Evolutionary conservation across 2,329 filamentous ascomycete genomes (phyloP), one percentile per base, ranked within the genome.

Genomic region (Trichoderma arundinaceum): DNA sequence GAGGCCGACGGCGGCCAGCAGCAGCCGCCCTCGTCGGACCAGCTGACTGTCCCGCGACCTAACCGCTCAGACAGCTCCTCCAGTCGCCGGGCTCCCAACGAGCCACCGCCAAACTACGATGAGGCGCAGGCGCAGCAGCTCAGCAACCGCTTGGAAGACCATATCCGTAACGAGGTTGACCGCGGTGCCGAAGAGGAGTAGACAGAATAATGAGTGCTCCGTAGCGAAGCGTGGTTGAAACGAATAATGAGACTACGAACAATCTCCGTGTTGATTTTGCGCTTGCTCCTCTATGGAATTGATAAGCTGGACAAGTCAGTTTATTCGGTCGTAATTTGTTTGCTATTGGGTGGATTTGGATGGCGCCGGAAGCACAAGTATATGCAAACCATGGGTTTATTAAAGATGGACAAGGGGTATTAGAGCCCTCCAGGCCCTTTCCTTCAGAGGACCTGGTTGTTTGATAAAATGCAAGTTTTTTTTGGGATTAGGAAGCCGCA

Each of bases 91-190:
- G 80, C 77, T 80, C 78, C 92, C 72, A 73, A 88, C 78, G 94
- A 95, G 74, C 92, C 94, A 5, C 94, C 94, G 54, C 94, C 94
- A 57, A 91, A 88, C 41, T 98, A 98, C 74, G 93, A 97, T 73
- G 92, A 97, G 77, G 91, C 92, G 33, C 94, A 97, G 77, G 88
- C 85, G n/a, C 86, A 89, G 71, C 86, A 86, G 33, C 76, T 89
- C 33, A 83, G 79, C 68, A 85, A 82, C 74, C 81, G 79, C 58
- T 78, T 89, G 22, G 87, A 92, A 74, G 87, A 92, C 71, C 91
- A 90, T 67, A 83, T 94, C 69, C 89, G 90, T 52, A 86, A 90
- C 68, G 91, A 91, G 70, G 82, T 92, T 49, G 91, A 94, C 74
- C 83, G 84, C 68, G 82, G 84, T 70, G 67, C 70, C 32, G 67